Base-by-base conservation (phyloP, 176 grass and related monocot genomes). In the Juncus inflexus region DNA sequence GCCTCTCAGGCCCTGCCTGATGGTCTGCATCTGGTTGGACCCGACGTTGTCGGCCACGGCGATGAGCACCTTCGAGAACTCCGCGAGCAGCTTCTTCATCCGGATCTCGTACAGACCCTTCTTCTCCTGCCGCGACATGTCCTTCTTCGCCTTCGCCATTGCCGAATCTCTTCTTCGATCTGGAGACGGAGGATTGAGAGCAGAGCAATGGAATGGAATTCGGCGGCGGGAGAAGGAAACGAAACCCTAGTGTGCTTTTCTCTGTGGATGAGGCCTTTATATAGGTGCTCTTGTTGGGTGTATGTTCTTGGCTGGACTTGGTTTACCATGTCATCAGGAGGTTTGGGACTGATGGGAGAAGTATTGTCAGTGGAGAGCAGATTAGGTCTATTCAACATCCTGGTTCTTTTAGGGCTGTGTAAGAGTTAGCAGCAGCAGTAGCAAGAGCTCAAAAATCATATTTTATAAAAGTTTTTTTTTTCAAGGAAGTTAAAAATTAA, bases 31-130 rank as follows among this genome's bases (percentile, higher is more conserved):
- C 81, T 94, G 89, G 55, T 70, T 88, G 35, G 89, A 94, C 1
- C 89, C 89, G 50, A 94, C 89, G 42, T 94, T 94, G 81, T 94
- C 85, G 28, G 81, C 89, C 15, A 73, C 70, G 36, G 84, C 89
- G 78, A 88, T 77, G 57, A 94, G 81, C 75, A 88, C 89, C 89
- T 94, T 88, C 54, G 58, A 74, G 85, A 87, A 94, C 75, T 87
- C 89, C 13, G 87, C 89, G 3, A 94, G 84, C 28, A 94, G 74
- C 75, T 65, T 55, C 61, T 82, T 84, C 0, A 94, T 78, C 81
- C 87, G 87, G 50, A 61, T 66, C 64, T 94, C 89, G 79, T 94
- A 94, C 13, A 73, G 58, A 3, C 62, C 10, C 85, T 94, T 94
- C 89, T 75, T 94, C 76, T 94, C 81, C 37, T 85, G 84, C 85